phyloP scores from a whole-genome alignment of 2,329 filamentous ascomycete species.

The Calonectria multiphialidica region DNA sequence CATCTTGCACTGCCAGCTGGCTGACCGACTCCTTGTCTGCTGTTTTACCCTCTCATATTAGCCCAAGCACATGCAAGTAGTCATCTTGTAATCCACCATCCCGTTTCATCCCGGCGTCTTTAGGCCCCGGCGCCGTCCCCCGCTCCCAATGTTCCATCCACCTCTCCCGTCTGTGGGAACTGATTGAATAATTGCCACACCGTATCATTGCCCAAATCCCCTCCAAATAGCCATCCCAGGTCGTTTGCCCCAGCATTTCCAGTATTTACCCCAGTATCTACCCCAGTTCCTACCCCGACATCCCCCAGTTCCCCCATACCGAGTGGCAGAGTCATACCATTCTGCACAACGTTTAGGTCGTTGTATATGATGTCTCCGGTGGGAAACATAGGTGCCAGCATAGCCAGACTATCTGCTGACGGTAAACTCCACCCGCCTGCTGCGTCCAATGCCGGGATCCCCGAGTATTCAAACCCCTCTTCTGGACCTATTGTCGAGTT shows the following conservation, averaged over 20 bases:
- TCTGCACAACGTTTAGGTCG: slow-evolving; percentile 60
- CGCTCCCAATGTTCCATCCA: neutral
- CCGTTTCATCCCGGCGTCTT: slow-evolving; percentile 10
- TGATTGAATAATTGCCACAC: slow-evolving; percentile 69
- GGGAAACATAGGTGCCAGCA: slow-evolving; percentile 67
- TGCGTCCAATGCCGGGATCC: slow-evolving; percentile 4
- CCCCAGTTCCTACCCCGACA: slow-evolving; percentile 26
- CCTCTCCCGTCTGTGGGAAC: slow-evolving; percentile 49
- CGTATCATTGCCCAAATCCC: slow-evolving; percentile 66
- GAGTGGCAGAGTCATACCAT: slow-evolving; percentile 38
- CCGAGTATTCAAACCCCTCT: slow-evolving; percentile 21
- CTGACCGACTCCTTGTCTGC: slow-evolving; percentile 8
- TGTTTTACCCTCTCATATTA: neutral
- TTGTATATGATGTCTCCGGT: slow-evolving; percentile 70
- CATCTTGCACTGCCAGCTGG: slow-evolving; percentile 13
- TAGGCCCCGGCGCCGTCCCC: slow-evolving; percentile 19
- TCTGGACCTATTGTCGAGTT: slow-evolving; percentile 20
- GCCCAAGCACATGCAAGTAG: slow-evolving; percentile 15
- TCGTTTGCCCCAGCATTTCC: slow-evolving; percentile 26
- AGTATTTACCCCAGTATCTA: slow-evolving; percentile 5
- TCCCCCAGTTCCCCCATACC: slow-evolving; percentile 5
- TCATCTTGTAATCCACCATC: slow-evolving; percentile 10
- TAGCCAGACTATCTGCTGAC: slow-evolving; percentile 61
- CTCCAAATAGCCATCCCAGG: slow-evolving; percentile 64
- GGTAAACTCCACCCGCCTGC: slow-evolving; percentile 55